A percentile compares a stretch with the other conserved stretches of the same genome.
phyloP scores from a whole-genome alignment of 192 early-diverging fungal genomes.

The Backusella luteola region DNA sequence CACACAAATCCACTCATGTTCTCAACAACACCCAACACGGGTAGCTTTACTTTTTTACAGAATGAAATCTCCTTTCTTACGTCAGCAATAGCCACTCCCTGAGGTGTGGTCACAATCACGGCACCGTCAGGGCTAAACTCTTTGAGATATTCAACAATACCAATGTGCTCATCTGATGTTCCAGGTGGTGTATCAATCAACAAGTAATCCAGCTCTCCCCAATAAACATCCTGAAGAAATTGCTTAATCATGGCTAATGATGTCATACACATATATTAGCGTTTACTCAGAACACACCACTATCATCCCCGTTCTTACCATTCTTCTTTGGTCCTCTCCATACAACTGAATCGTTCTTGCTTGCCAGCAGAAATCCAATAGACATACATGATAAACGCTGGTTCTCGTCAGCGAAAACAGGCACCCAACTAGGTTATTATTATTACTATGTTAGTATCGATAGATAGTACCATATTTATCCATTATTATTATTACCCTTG shows the following conservation, averaged over 20 bases:
- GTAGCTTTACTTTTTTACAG: slow-evolving; percentile 82
- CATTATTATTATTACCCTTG: slow-evolving; percentile 58
- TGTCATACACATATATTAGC: background rate
- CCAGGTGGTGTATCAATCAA: slow-evolving; percentile 97
- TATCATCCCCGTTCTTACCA: slow-evolving; percentile 44
- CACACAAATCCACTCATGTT: slow-evolving; percentile 98
- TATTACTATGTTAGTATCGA: background rate
- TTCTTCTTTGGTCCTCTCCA: slow-evolving; percentile 99
- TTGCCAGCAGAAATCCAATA: slow-evolving; percentile 89
- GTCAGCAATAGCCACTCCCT: slow-evolving; percentile 76
- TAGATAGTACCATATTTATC: background rate
- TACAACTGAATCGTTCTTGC: slow-evolving; percentile 90
- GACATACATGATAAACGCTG: slow-evolving; percentile 89
- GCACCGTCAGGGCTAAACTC: slow-evolving; percentile 81
- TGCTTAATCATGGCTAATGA: slow-evolving; percentile 92
- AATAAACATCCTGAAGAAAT: slow-evolving; percentile 94
- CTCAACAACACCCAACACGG: slow-evolving; percentile 89
- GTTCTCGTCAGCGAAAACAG: slow-evolving; percentile 67
- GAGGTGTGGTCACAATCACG: slow-evolving; percentile 96
- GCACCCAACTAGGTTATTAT: slow-evolving; percentile 62
- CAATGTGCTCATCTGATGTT: slow-evolving; percentile 96
- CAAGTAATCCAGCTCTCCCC: slow-evolving; percentile 94
- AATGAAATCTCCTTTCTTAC: slow-evolving; percentile 96
- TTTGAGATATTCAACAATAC: slow-evolving; percentile 88
- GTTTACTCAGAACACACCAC: background rate